Percentiles rank a stretch among this genome's conserved stretches.
These are phyloP conservation scores for Trametes sp. DNA, from an alignment of 1,284 basidiomycete species.

Conservation along the genomic window DNA sequence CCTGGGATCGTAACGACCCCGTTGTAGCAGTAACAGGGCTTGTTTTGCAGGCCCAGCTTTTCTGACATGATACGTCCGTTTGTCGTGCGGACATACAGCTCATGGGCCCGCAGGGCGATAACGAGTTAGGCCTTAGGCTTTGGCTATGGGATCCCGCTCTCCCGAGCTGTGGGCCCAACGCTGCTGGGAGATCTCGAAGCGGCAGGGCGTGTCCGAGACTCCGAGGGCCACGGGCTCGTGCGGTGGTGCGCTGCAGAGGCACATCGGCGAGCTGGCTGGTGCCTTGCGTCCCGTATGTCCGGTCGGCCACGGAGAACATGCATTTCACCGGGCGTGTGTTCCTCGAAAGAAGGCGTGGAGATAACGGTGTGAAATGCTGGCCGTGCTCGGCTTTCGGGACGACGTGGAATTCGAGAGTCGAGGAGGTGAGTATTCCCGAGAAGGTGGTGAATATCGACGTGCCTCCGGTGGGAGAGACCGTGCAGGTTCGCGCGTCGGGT, in stretches of 20 bases:
- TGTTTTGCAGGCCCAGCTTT: slow-evolving; percentile 1
- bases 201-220: background rate
- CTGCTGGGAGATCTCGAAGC: background rate
- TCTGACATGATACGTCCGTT: background rate
- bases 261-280: no score
- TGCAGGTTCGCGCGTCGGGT: background rate
- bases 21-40: slow-evolving; percentile 22
- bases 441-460: no score
- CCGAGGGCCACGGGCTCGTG: no score
- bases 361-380: slow-evolving; percentile 1
- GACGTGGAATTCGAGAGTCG: no score
- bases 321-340: background rate
- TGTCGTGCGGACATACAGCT: background rate
- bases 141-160: background rate
- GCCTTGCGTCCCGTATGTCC: no score
- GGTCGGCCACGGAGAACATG: no score
- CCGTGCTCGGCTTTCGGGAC: background rate
- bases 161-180: background rate
- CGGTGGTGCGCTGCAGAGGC: no score
- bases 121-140: background rate
- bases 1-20: slow-evolving; percentile 19
- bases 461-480: no score
- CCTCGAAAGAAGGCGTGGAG: background rate
- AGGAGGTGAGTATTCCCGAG: no score
- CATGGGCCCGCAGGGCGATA: background rate